These are phyloP conservation scores for Saccharum officinarum DNA, from an alignment of 176 grass and related monocot genomes.

Conservation along the genomic window DNA sequence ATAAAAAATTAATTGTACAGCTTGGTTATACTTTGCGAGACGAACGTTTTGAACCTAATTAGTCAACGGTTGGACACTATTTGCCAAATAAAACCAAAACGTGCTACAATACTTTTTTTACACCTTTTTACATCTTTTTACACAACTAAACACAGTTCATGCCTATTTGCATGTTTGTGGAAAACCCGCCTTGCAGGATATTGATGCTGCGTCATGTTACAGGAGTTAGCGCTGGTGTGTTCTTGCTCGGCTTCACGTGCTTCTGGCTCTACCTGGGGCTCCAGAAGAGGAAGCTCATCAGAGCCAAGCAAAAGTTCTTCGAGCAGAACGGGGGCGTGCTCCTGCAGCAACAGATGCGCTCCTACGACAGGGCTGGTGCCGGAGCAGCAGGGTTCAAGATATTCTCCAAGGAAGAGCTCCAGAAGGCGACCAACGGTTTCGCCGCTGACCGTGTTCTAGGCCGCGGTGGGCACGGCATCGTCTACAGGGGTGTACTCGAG, in stretches of 20 bases:
- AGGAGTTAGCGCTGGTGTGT: constrained; percentile 50
- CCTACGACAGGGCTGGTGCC: not conserved
- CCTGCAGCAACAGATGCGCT: constrained; percentile 45
- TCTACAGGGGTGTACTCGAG: constrained; percentile 53
- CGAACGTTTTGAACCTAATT: too few relatives aligned
- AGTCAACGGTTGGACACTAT: too few relatives aligned
- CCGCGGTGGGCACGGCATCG: constrained; percentile 46
- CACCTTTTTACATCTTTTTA: too few relatives aligned
- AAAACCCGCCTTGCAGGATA: too few relatives aligned
- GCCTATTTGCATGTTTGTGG: too few relatives aligned
- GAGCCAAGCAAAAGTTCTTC: constrained; percentile 49
- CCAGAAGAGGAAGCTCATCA: constrained; percentile 52
- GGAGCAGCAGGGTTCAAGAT: constrained; percentile 38
- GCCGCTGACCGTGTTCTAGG: constrained; percentile 25
- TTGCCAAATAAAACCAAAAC: too few relatives aligned
- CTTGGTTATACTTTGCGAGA: too few relatives aligned
- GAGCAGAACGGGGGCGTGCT: constrained; percentile 72
- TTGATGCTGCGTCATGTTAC: not conserved
- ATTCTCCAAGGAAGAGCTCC: constrained; percentile 47
- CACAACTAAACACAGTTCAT: too few relatives aligned
- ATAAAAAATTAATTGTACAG: too few relatives aligned
- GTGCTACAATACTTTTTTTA: too few relatives aligned
- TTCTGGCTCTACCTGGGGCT: constrained; percentile 42
- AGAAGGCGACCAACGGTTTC: constrained; percentile 55
- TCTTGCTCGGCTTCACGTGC: constrained; percentile 25